Conservation (phyloP, 495 filamentous ascomycete species). For the Neurospora pannonica region DNA sequence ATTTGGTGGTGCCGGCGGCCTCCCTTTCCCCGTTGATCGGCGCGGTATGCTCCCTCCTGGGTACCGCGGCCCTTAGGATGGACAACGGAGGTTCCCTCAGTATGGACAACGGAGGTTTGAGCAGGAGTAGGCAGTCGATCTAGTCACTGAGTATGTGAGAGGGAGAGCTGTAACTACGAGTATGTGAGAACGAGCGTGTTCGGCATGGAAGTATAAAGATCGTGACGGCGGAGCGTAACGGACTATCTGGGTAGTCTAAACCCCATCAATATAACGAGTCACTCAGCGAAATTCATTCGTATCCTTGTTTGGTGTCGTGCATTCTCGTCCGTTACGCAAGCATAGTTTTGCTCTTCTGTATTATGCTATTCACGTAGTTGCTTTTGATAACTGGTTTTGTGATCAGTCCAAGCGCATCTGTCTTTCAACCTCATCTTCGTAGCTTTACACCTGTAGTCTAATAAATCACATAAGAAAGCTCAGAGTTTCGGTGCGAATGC, state of each 20-base stretch:
- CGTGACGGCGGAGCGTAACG: not conserved
- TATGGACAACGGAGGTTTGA: not conserved
- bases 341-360: no score
- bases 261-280: not conserved
- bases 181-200: not conserved
- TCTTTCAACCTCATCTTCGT: not conserved
- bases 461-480: not conserved
- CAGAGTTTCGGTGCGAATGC: not conserved
- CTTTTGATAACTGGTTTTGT: no score
- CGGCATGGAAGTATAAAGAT: not conserved
- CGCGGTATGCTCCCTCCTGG: conserved; percentile 11
- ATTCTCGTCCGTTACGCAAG: not conserved
- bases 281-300: not conserved
- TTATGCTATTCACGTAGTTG: no score
- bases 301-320: not conserved
- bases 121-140: not conserved
- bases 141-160: not conserved
- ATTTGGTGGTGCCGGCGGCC: conserved; percentile 1
- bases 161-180: not conserved
- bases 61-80: conserved; percentile 3
- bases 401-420: not conserved
- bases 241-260: not conserved
- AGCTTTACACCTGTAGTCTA: not conserved
- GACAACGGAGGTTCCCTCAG: not conserved
- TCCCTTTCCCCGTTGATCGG: conserved; percentile 6